Evolutionary conservation across 805 yeast genomes (phyloP), one percentile per base, ranked within the genome.

Genomic region (Saturnispora silvae): DNA sequence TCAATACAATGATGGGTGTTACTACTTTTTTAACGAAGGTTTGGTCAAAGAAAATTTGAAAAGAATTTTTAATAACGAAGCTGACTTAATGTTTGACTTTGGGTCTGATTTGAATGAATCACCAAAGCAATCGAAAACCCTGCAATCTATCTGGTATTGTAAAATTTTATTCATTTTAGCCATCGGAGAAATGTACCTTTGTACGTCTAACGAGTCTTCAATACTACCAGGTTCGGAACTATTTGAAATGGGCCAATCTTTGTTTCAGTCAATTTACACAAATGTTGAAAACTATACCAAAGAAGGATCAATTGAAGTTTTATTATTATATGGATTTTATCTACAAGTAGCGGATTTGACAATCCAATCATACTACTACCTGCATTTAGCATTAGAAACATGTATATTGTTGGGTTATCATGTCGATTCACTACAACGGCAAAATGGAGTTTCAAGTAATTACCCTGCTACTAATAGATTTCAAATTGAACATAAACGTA

Each of bases 331-430:
- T 57, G 89, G 89, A 0, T 81, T 81, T 49, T 81, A 78, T 52
- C 59, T 81, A 22, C 94, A 81, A 54, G 89, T 81, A 20, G 89
- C 89, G 0, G 94, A 81, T 52, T 79, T 86, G 50, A 81, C 87
- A 1, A 77, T 81, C 6, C 81, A 87, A 1, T 79, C 87, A 3
- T 81, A 81, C 48, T 79, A 81, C 50, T 81, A 81, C 55, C 79
- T 81, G 56, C 87, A 87, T 3, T 66, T 77, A 41, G 89, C 89
- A 0, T 54, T 81, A 26, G 63, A 87, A 40, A 75, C 87, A 0
- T 75, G 85, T 6, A 60, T 81, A 38, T 74, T 81, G 33, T 55
- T 81, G 19, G 94, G 94, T 2, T 70, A 80, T 75, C 94, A 81
- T 54, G 92, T 81, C 3, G 92, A 81, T 58, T n/a, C n/a, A n/a